Evolutionary conservation across 331 rosid species (phyloP), one percentile per base, ranked within the genome.

Genomic region (Acacia concinna): DNA sequence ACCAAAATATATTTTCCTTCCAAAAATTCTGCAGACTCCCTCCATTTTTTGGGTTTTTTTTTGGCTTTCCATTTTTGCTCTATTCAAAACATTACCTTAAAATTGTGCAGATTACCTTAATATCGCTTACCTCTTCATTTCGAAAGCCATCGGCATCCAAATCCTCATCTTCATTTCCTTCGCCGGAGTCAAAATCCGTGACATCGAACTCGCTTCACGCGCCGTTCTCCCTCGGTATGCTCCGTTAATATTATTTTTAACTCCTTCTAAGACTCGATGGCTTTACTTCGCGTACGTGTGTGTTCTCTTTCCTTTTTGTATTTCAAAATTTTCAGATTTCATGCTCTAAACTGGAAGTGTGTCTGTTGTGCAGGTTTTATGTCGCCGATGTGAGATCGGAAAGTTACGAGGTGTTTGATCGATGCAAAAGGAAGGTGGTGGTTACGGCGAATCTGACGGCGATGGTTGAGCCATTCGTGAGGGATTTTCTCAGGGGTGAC

Each of bases 381-480:
- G 96, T 94, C 21, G 92, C 98, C 76, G 93, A 95, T 81, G 94
- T 95, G 81, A 89, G 99, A 79, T 70, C 81, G 78, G 99, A 95
- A 84, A 93, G 98, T 67, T 95, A 76, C 25, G 96, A 93, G 82
- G 86, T 91, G 86, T 93, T 95, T 37, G 91, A 91, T 47, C 81
- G 81, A 83, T 95, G 97, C 73, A 91, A 90, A 82, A 88, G 96
- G 82, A 95, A 90, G 88, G 94, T 95, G 65, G 97, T 91, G 74
- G 92, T 93, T 80, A 91, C 96, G 81, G 98, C 98, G 73, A 95
- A 95, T 31, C 99, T 96, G 76, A 95, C 90, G 63, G 73, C 93
- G 80, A 93, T 95, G 99, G 99, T 95, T 84, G 99, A 95, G 65
- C 93, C 94, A 57, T 93, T 95, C 79, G 98, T 95, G 84, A 95